Evolutionary conservation across 805 yeast genomes (phyloP).

Genomic region (Candida suzukii): DNA sequence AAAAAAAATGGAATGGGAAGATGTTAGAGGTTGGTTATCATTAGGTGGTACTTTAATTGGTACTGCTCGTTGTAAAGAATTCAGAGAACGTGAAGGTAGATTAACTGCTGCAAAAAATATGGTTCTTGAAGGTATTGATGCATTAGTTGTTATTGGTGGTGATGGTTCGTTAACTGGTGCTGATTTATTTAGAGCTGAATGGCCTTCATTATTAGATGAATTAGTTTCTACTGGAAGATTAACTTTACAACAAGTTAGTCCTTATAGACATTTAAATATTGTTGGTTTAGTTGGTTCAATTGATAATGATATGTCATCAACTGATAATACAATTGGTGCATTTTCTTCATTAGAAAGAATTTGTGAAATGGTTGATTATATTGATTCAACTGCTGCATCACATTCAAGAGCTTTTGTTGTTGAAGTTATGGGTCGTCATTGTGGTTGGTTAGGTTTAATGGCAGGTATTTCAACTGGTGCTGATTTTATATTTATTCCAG

Average conservation of each 20-base stretch:
- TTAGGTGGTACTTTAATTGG: slow-evolving; percentile 77
- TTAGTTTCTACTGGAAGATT: slow-evolving; percentile 39
- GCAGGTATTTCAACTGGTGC: slow-evolving; percentile 78
- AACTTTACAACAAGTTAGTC: slow-evolving; percentile 36
- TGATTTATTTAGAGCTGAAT: slow-evolving; percentile 66
- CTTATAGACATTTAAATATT: slow-evolving; percentile 53
- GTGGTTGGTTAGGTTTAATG: slow-evolving; percentile 84
- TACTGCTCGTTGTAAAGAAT: slow-evolving; percentile 67
- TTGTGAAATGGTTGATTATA: slow-evolving; percentile 69
- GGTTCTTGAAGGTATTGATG: slow-evolving; percentile 68
- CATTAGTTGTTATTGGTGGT: slow-evolving; percentile 75
- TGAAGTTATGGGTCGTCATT: slow-evolving; percentile 86
- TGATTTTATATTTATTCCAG: slow-evolving; percentile 76
- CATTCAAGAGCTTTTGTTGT: slow-evolving; percentile 80
- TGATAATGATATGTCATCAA: slow-evolving; percentile 80
- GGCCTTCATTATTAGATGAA: slow-evolving; percentile 66
- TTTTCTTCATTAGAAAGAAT: slow-evolving; percentile 72
- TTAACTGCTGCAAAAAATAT: slow-evolving; percentile 56
- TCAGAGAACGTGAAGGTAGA: slow-evolving; percentile 61
- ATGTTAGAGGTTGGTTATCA: slow-evolving; percentile 63
- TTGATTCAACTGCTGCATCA: slow-evolving; percentile 78
- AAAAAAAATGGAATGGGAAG: slow-evolving; percentile 62
- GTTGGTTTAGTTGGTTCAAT: slow-evolving; percentile 79
- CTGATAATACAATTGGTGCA: slow-evolving; percentile 79
- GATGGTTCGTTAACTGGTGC: slow-evolving; percentile 83